These are phyloP conservation scores for Conringia planisiliqua DNA, from an alignment of 345 rosid species.

Conservation along the genomic window DNA sequence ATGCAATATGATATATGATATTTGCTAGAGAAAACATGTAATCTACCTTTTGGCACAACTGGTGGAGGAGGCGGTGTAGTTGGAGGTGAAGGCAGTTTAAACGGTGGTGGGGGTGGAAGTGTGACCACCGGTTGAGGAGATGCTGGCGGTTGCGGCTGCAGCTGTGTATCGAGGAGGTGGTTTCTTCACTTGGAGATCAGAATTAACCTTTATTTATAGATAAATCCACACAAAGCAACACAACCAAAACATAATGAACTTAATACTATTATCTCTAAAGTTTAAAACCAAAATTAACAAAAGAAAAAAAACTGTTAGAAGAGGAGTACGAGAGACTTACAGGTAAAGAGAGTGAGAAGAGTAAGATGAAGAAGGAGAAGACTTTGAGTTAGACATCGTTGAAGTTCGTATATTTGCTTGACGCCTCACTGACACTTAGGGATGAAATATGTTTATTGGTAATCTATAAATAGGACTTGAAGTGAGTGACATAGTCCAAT, in stretches of 20 bases:
- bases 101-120: not conserved
- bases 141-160: not conserved
- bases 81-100: not conserved
- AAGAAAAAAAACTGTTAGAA: not conserved
- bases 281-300: not conserved
- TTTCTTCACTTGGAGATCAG: not conserved
- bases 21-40: not conserved
- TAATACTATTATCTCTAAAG: no score
- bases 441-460: not conserved
- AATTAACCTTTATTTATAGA: not conserved
- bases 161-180: not conserved
- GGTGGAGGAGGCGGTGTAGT: not conserved
- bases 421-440: not conserved
- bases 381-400: not conserved
- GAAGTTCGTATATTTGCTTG: not conserved
- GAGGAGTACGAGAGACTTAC: not conserved
- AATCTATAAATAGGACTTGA: not conserved
- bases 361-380: not conserved
- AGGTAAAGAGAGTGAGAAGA: not conserved
- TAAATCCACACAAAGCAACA: not conserved
- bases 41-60: not conserved
- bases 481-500: not conserved
- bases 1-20: not conserved
- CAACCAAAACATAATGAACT: no score
- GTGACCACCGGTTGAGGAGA: not conserved